Evolutionary conservation across 2,329 filamentous ascomycete genomes (phyloP), one percentile per base, ranked within the genome.

Genomic region (Capronia epimyces): DNA sequence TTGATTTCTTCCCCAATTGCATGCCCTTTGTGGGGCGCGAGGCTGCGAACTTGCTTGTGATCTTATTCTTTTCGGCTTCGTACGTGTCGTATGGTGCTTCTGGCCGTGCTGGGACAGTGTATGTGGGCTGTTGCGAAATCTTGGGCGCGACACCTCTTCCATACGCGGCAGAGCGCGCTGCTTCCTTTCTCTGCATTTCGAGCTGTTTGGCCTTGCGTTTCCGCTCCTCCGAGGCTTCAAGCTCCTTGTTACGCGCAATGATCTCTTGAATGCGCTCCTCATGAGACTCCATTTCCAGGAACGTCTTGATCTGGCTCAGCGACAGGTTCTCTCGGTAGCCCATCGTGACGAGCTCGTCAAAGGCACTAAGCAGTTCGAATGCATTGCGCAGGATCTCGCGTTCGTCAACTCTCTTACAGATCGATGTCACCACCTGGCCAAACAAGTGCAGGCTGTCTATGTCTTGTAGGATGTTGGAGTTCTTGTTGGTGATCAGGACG

Each of bases 241-340:
- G 78, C 71, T 98, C 94, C 76, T 98, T 98, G 79, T 98, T 98
- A 82, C 89, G 80, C 56, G 89, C 89, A 66, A 96, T 96, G 58
- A 96, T 98, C 67, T 96, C 93, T 71, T 98, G 93, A 62, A 98
- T 97, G 67, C 93, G 84, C 78, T 98, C 93, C 72, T 98, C 94
- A 66, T 98, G 93, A 71, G 86, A 93, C 71, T 98, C 93, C 93
- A 98, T 98, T 67, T 97, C 94, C 62, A 98, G 72, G 77, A 98
- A 98, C 2, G 93, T 96, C 79, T 94, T 96, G 76, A 98, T 98
- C 73, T 98, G 94, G 71, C 84, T 88, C 64, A 98, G 81, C 20
- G 91, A 94, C 62, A 98, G 75, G 71, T 98, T 98, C 75, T 98
- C 93, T 65, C 93, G 76, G 73, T 98, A 97, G 10, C 93, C 93